Evolutionary conservation across 371 early-diverging fungal genomes (phyloP), one percentile per base, ranked within the genome.

Genomic region (Mucor racemosus): DNA sequence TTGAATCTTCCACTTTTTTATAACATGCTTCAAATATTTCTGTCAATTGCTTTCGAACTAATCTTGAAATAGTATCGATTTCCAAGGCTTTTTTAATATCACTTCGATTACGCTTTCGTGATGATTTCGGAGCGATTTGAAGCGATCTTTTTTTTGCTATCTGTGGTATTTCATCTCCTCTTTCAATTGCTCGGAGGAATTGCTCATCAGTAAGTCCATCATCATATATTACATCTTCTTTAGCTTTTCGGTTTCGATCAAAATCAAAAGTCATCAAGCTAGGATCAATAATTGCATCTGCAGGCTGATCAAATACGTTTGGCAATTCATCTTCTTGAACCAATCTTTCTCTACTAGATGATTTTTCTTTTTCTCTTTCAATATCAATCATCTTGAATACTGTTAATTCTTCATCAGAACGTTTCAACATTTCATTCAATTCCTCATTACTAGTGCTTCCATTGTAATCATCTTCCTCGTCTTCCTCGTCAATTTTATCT

Each of bases 131-230:
- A 10, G 10, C 7, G 19, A 14, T 1, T 31, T 11, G 13, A 5
- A 26, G 31, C 14, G 13, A 19, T 31, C 41, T 50, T 26, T 54
- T 54, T 36, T 40, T 42, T 64, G 34, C 36, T 3, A 56, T 56
- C 33, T 42, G 42, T 44, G 42, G 44, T 15, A 40, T 21, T 1
- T 42, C 55, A 5, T 63, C 57, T 34, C 38, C 64, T 42, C 21
- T 41, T 64, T 64, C 44, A 6, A 62, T 54, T 39, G 55, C 62
- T 21, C 86, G 85, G 17, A 94, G 64, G 88, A 89, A 98, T 76
- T 97, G 94, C 39, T 96, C 97, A 67, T 99, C 98, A 0, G 94
- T 95, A 64, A 98, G 73, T 6, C 93, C 95, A 68, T 99, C 98
- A 69, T 95, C 95, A 76, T 97, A 97, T 13, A 84, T 82, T 4